Evolutionary conservation across 2,329 filamentous ascomycete genomes (phyloP), one percentile per base, ranked within the genome.

Genomic region (Fonsecaea nubica): DNA sequence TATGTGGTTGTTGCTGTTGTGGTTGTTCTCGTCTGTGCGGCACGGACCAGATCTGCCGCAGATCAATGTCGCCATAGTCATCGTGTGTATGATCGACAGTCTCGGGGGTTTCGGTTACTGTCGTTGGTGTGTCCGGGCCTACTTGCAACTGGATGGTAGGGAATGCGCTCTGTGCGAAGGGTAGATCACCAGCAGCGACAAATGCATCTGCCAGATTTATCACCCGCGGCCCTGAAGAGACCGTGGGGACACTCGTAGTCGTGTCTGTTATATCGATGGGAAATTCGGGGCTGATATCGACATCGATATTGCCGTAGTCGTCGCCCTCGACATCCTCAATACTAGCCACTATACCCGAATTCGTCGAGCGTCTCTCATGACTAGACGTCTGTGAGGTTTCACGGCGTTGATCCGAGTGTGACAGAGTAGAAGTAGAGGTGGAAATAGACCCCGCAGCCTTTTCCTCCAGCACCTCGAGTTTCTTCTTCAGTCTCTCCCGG

Each of bases 401-500:
- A 2, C 25, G 55, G 42, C n/a, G 13, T 21, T 8, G 52, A 52
- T 40, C 15, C n/a, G 58, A 13, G 18, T 38, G 42, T 32, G 58
- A 33, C 8, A 40, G 48, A 25, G 25, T 25, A 3, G 25, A 3
- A 25, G 25, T 3, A 25, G 25, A 25, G 3, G 25, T 25, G 2
- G 25, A 25, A 25, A 25, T 25, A 25, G 25, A 25, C 25, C 25
- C 25, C 2, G 25, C 59, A 21, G 63, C 59, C 32, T 66, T 63
- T 12, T 67, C 64, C 40, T 71, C 64, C 32, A 67, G 53, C 3
- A 54, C 66, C 40, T 67, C 66, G 18, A 67, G 62, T 53, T 67
- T 68, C 62, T 69, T 69, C 66, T 64, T 68, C 36, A 67, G 45
- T 30, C 61, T 38, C 35, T 70, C 70, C n/a, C 68, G 61, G 33